Conservation (phyloP, 1,284 basidiomycete genomes). For the Austropuccinia psidii region DNA sequence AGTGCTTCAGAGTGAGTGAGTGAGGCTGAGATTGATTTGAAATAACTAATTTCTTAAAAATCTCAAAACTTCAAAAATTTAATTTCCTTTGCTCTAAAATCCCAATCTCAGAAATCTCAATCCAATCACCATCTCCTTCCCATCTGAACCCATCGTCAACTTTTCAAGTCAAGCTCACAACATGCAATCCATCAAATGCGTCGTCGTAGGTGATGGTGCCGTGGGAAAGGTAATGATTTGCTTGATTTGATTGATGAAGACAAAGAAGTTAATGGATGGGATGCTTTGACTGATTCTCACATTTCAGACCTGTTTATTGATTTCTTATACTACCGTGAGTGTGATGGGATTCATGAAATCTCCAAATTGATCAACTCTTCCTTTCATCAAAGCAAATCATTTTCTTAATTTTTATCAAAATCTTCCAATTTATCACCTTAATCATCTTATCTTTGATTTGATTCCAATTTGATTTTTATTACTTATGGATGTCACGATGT, state of each 20-base stretch:
- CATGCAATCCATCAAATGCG: conserved; percentile 56
- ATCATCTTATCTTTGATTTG: background rate
- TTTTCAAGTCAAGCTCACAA: background rate
- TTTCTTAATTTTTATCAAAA: conserved; percentile 38
- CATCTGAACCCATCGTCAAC: background rate
- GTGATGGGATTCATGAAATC: too few species aligned
- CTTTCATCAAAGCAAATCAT: conserved; percentile 40
- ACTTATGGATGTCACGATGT: too few species aligned
- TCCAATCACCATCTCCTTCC: too few species aligned
- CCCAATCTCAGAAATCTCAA: too few species aligned
- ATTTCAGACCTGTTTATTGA: conserved; percentile 47
- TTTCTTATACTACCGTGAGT: conserved; percentile 46
- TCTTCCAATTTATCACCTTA: conserved; percentile 48
- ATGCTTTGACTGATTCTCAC: background rate
- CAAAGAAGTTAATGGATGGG: background rate
- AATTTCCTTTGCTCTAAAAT: too few species aligned
- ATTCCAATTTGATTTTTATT: too few species aligned
- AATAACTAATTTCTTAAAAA: too few species aligned
- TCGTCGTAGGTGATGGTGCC: conserved; percentile 98
- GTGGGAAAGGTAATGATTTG: conserved; percentile 73
- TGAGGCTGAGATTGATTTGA: too few species aligned
- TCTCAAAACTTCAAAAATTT: too few species aligned
- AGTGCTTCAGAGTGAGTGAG: too few species aligned
- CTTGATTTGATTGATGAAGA: conserved; percentile 13
- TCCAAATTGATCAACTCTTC: conserved; percentile 22